Percentiles rank a stretch among this genome's conserved stretches.
phyloP scores from a whole-genome alignment of 768 basidiomycete genomes.

The Kwoniella botswanensis region DNA sequence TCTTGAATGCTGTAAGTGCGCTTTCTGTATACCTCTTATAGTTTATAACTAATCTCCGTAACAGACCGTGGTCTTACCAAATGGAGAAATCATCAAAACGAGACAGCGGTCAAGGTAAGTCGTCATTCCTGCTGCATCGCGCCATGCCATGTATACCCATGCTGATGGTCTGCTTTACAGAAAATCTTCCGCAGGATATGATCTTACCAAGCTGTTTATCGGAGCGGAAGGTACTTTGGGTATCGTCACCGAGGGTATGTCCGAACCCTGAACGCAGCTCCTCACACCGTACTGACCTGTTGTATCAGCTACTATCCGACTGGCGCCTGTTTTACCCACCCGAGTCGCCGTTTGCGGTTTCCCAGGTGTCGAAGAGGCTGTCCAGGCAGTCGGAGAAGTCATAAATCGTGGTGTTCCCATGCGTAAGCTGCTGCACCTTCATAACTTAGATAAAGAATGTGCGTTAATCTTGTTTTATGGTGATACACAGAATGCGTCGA shows the following conservation, averaged over 20 bases:
- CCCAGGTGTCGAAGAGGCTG: conserved; percentile 74
- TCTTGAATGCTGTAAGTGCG: conserved; percentile 70
- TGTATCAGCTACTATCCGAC: conserved; percentile 69
- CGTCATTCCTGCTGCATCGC: no score
- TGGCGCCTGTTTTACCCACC: conserved; percentile 78
- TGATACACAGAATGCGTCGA: conserved; percentile 75
- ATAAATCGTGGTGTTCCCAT: conserved; percentile 38
- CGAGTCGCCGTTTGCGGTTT: conserved; percentile 87
- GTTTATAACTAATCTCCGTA: background rate
- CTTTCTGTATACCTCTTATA: background rate
- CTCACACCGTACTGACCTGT: background rate
- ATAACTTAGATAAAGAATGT: no score
- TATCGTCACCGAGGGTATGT: conserved; percentile 71
- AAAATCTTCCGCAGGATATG: conserved; percentile 86
- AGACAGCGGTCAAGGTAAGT: conserved; percentile 59
- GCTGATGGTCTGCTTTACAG: conserved; percentile 6
- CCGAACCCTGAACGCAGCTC: background rate
- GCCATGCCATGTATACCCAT: no score
- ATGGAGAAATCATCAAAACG: conserved; percentile 87
- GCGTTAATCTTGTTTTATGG: no score
- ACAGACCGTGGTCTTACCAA: conserved; percentile 84
- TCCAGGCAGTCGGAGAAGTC: conserved; percentile 66
- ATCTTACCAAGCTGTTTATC: conserved; percentile 82
- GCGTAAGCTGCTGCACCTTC: conserved; percentile 19
- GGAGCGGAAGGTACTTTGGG: conserved; percentile 87